A percentile compares a stretch with the other conserved stretches of the same genome.
Evolutionary conservation across 2,329 filamentous ascomycete species (phyloP).

Genomic region (Didymella arachidicola): DNA sequence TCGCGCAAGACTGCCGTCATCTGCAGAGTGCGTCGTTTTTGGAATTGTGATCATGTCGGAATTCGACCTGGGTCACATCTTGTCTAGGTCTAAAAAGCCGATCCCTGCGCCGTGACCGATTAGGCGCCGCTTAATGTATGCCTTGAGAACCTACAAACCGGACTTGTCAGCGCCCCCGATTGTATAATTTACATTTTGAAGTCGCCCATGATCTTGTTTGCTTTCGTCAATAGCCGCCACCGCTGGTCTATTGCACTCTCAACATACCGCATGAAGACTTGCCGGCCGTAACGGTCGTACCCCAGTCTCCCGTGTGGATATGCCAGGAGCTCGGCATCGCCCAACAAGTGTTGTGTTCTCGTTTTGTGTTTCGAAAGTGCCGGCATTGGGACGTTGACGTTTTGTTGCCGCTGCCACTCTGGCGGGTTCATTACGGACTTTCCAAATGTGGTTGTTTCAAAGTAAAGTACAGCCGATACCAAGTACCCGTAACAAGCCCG

Average conservation of each 20-base stretch:
- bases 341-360: conserved; percentile 20
- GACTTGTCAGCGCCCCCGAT: conserved; percentile 1
- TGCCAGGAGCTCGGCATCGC: conserved; percentile 7
- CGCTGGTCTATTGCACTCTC: background rate
- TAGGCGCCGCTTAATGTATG: conserved; percentile 17
- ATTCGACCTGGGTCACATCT: conserved; percentile 9
- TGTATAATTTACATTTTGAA: background rate
- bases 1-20: background rate
- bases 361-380: conserved; percentile 14
- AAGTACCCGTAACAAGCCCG: conserved; percentile 8
- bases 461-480: conserved; percentile 6
- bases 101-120: conserved; percentile 15
- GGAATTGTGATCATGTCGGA: background rate
- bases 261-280: background rate
- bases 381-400: conserved; percentile 2
- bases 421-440: conserved; percentile 10
- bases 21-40: conserved; percentile 2
- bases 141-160: background rate
- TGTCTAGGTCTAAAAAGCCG: conserved; percentile 4
- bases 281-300: background rate
- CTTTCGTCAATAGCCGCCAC: background rate
- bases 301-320: conserved; percentile 12
- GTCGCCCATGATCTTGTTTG: background rate
- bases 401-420: conserved; percentile 1
- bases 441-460: conserved; percentile 15